Evolutionary conservation across 2,329 filamentous ascomycete species (phyloP), one percentile per base, ranked within the genome.

Genomic region (Colletotrichum sojae): DNA sequence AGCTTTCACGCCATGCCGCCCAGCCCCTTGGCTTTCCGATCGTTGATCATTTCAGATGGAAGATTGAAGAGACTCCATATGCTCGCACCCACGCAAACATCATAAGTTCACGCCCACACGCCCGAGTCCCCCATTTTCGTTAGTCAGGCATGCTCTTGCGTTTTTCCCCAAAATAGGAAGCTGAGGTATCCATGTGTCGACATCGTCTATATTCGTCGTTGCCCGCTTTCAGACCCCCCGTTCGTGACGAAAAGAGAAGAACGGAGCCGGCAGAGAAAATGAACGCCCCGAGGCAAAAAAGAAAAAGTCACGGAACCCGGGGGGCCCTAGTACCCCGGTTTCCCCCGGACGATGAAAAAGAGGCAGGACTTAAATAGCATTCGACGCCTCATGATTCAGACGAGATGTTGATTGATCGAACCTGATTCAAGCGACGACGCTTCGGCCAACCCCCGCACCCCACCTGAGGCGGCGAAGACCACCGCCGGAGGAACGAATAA

Each of bases 391-490:
- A 52, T 69, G 63, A 69, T 67, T 61, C 65, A 61, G 65, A 57
- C 31, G 25, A 40, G n/a, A 18, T 48, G 49, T 49, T 56, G 9
- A n/a, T 51, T 6, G 61, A 58, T 66, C 25, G 54, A 57, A 40
- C 31, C 59, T 58, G 25, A 57, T 70, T 70, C 57, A 85, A 61
- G 87, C 86, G 46, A 83, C 80, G 48, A 88, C 83, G 73, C 84
- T 87, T 74, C 80, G 83, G 8, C 83, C 83, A 61, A 88, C 82
- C 10, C 80, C 82, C 2, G 77, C 76, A 12, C 86, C 85, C 87
- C 88, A 90, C 53, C 84, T 81, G 71, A 90, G 83, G 67, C 85
- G 81, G 70, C 83, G 82, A 65, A 90, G 77, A 16, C 87, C 85
- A 36, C 84, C 83, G 16, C 83, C 81, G 4, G 85, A 83, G 6